Conservation (phyloP, 2,329 filamentous ascomycete genomes). For the Nigrograna mackinnonii region DNA sequence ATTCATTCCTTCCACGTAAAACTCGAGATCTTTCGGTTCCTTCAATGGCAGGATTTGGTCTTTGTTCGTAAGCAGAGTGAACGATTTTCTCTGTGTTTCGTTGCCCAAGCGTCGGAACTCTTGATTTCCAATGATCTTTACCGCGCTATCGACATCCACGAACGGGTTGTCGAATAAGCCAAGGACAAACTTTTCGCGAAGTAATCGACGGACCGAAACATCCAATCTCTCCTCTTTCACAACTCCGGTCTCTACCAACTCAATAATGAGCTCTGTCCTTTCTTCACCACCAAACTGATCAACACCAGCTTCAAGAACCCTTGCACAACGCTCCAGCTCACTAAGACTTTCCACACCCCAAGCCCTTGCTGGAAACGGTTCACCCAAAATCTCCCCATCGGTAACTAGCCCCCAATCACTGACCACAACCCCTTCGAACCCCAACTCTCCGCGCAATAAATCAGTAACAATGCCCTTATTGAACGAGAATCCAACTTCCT, state of each 20-base stretch:
- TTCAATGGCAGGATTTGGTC: constrained; percentile 33
- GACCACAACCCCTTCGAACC: constrained; percentile 56
- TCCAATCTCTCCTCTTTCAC: constrained; percentile 51
- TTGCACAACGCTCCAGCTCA: constrained; percentile 46
- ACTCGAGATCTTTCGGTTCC: constrained; percentile 19
- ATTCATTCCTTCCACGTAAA: constrained; percentile 42
- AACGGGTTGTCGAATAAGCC: constrained; percentile 58
- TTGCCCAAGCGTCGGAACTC: constrained; percentile 46
- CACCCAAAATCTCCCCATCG: constrained; percentile 45
- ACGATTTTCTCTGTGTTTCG: constrained; percentile 41
- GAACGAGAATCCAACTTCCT: constrained; percentile 55
- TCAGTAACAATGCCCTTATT: constrained; percentile 57
- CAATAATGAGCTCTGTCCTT: constrained; percentile 52
- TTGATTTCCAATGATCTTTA: constrained; percentile 47
- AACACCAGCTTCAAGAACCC: constrained; percentile 54
- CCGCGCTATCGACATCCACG: constrained; percentile 49
- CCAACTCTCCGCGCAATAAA: constrained; percentile 51
- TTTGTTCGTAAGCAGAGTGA: constrained; percentile 42
- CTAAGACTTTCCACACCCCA: constrained; percentile 55
- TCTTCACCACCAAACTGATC: constrained; percentile 59
- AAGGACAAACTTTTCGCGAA: constrained; percentile 56
- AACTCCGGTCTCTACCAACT: constrained; percentile 48
- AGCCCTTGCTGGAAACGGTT: constrained; percentile 52
- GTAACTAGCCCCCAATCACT: constrained; percentile 60
- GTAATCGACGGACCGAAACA: constrained; percentile 49